Conservation (phyloP, 2,329 filamentous ascomycete genomes). For the Coniella vitis region DNA sequence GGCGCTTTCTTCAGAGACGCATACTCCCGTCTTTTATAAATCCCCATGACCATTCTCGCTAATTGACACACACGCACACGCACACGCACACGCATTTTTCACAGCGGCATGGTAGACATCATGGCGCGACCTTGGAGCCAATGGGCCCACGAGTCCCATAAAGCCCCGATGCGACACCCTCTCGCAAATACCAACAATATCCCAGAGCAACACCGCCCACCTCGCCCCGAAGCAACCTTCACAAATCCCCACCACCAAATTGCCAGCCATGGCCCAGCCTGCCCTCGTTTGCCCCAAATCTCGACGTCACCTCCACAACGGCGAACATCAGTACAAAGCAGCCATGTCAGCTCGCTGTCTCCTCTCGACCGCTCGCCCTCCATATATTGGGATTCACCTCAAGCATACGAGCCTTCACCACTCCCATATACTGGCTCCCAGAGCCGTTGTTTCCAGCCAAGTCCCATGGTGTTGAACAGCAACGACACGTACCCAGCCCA, state of each 20-base stretch:
- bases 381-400: constrained; percentile 6
- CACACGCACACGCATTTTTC: constrained; percentile 23
- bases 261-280: not conserved
- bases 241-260: not conserved
- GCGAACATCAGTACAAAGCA: constrained; percentile 12
- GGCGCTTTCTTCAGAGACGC: constrained; percentile 9
- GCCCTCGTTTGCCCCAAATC: not conserved
- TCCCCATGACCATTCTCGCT: constrained; percentile 28
- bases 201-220: not conserved
- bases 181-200: constrained; percentile 5
- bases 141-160: constrained; percentile 23
- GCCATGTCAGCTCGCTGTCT: constrained; percentile 19
- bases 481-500: too few relatives aligned
- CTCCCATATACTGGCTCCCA: not conserved
- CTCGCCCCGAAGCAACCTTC: not conserved
- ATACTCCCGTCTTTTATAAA: not conserved
- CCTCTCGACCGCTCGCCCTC: constrained; percentile 18
- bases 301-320: not conserved
- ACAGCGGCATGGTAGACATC: constrained; percentile 26
- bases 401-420: not conserved
- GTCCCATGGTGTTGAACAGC: too few relatives aligned
- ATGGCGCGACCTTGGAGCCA: constrained; percentile 30
- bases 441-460: too few relatives aligned
- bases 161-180: constrained; percentile 20
- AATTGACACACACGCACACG: constrained; percentile 20